Base-by-base conservation (phyloP, 2,329 filamentous ascomycete genomes). In the Ascochyta lentis region DNA sequence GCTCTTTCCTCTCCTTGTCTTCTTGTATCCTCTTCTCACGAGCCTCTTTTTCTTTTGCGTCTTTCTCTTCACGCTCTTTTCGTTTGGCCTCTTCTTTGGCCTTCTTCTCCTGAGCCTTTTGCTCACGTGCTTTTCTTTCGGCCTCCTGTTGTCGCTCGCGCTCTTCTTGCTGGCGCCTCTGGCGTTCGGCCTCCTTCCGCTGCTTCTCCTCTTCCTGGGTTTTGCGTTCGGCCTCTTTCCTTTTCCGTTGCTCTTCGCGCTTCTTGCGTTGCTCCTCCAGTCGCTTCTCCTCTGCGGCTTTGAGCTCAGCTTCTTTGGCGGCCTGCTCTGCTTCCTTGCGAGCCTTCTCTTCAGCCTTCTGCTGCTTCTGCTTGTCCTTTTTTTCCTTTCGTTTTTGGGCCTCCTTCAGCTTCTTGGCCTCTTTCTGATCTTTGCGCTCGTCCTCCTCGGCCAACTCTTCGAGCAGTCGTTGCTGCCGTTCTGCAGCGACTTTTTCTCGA, bases 311-410 rank as follows among this genome's bases (percentile, higher is more conserved):
- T 74, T 96, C 92, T 74, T 96, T 91, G 3, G 90, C 92, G 13
- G 90, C 91, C 75, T 91, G 93, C 72, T 96, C 92, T 5, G 92
- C 92, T 40, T 98, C 94, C 67, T 87, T 90, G 54, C 86, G 89
- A 31, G 92, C 90, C 76, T 91, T 93, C 72, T 97, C 93, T 72
- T 97, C 94, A n/a, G 94, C 91, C 63, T 90, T 87, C 3, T 88
- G 88, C 72, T 92, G 89, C 77, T 94, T 96, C 79, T 96, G 94
- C 70, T 92, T 87, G 22, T 88, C 88, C 61, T 93, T 92, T 80
- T 94, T 96, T 70, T 96, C 93, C 77, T 96, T 98, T 73, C 91
- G 91, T 82, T 95, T 96, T 75, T 96, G 91, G 15, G 95, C 93
- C 70, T 96, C 94, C 71, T 92, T 92, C 43, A 92, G 90, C 76